Evolutionary conservation across 305 asterid genomes (phyloP).

Genomic region (Caryopteris hybrid): DNA sequence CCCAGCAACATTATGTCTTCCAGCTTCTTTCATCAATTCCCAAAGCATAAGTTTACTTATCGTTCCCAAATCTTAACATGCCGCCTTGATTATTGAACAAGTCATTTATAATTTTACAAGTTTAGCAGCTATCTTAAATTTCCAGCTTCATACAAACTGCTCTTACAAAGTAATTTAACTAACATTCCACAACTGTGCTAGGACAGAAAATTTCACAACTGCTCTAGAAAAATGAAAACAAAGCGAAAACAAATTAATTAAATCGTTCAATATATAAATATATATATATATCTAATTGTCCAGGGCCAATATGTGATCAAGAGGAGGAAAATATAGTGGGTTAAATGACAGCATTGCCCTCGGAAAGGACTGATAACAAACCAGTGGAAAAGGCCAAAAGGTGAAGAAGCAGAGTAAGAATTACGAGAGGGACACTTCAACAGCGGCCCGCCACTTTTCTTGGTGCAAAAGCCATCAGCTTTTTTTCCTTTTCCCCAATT

Average conservation of each 20-base stretch:
- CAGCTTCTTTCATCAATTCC: constrained; percentile 4
- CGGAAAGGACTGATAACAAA: constrained; percentile 35
- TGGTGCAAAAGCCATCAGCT: constrained; percentile 51
- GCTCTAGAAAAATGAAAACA: neutral
- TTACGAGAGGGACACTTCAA: constrained; percentile 52
- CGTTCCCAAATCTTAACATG: no score
- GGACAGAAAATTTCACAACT: neutral
- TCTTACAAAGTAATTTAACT: neutral
- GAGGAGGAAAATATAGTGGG: constrained; percentile 1
- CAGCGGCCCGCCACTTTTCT: constrained; percentile 55
- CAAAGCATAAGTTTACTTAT: neutral
- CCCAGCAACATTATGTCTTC: constrained; percentile 10
- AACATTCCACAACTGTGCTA: neutral
- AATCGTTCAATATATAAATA: neutral
- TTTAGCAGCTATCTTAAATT: no score
- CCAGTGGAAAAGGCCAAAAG: constrained; percentile 35
- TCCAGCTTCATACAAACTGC: no score
- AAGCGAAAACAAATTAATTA: neutral
- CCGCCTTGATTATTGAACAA: no score
- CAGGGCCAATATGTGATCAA: constrained; percentile 6
- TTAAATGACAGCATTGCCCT: constrained; percentile 34
- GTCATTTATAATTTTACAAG: no score
- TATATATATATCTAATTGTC: no score
- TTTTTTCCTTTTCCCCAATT: constrained; percentile 30
- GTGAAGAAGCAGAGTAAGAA: constrained; percentile 32